phyloP scores from a whole-genome alignment of 2,329 filamentous ascomycete species.

The Botrytis aclada region DNA sequence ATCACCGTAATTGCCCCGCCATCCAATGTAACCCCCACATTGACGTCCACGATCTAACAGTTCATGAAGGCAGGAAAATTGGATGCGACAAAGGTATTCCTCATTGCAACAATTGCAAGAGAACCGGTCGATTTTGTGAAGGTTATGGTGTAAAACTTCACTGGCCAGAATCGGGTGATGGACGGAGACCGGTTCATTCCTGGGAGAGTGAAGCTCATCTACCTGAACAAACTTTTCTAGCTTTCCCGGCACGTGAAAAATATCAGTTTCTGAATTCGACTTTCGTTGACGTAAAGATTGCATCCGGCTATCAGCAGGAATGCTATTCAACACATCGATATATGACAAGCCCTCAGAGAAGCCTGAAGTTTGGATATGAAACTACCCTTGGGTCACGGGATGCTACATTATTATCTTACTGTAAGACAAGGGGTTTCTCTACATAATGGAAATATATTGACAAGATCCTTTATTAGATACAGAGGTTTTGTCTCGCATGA shows the following conservation, averaged over 20 bases:
- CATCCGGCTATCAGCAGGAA: conserved; percentile 34
- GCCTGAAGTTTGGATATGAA: conserved; percentile 38
- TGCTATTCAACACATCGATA: neutral
- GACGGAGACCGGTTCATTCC: conserved; percentile 37
- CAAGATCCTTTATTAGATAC: conserved; percentile 13
- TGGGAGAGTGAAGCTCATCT: conserved; percentile 25
- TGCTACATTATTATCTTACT: conserved; percentile 30
- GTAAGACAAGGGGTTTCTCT: neutral
- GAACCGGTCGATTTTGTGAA: conserved; percentile 43
- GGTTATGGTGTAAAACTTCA: conserved; percentile 47
- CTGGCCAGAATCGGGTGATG: conserved; percentile 49
- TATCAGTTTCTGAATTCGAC: conserved; percentile 15
- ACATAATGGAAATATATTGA: neutral
- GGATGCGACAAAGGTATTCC: conserved; percentile 47
- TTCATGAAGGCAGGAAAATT: conserved; percentile 45
- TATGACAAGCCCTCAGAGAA: conserved; percentile 40
- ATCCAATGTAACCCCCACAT: neutral
- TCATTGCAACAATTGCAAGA: conserved; percentile 45
- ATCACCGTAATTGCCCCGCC: conserved; percentile 7
- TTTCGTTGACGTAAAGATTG: neutral
- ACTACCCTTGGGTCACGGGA: conserved; percentile 31
- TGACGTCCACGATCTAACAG: conserved; percentile 12
- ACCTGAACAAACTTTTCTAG: neutral
- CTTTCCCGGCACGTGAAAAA: neutral
- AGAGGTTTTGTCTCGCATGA: conserved; percentile 28